Evolutionary conservation across 2,329 filamentous ascomycete genomes (phyloP), one percentile per base, ranked within the genome.

Genomic region (Xylogone sp.): DNA sequence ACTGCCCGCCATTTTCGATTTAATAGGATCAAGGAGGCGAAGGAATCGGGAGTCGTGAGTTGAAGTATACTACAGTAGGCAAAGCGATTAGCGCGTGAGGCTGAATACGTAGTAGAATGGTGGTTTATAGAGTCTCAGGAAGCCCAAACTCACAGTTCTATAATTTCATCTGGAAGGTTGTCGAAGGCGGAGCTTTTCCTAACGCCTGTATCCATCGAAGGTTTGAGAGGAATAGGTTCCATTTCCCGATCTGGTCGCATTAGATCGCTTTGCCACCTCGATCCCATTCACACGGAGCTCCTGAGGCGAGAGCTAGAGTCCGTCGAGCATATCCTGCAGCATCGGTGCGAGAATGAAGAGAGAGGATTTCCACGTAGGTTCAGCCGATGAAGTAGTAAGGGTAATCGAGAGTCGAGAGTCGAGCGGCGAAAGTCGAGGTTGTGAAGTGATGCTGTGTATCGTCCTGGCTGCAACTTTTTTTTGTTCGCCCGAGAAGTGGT

Each of bases 81-180:
- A 65, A 54, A 50, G 43, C 47, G 54, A 49, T 31, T 56, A 47
- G 45, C 43, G 45, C 46, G 27, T 49, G 50, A 59, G 50, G 52
- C 47, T 50, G 45, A 53, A n/a, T n/a, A n/a, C n/a, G n/a, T n/a
- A n/a, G n/a, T n/a, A 46, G 47, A 46, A 29, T 42, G 24, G 12
- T 45, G 50, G n/a, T 29, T 53, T 49, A 43, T 21, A 48, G 22
- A 50, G 49, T 16, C 47, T 46, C 12, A 18, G 42, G n/a, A 45
- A 34, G 44, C n/a, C n/a, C n/a, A n/a, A 34, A 69, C 79, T 68
- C 70, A 87, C 84, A 86, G 82, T 63, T 86, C 72, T 59, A 88
- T 86, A 53, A 88, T 87, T 66, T 87, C 84, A 66, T 85, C 81
- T 5, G 84, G 84, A 10, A 88, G 72, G 44, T 71, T 74, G 31